Base-by-base conservation (phyloP, 257 asterid species). In the Nicotiana sylvestris region DNA sequence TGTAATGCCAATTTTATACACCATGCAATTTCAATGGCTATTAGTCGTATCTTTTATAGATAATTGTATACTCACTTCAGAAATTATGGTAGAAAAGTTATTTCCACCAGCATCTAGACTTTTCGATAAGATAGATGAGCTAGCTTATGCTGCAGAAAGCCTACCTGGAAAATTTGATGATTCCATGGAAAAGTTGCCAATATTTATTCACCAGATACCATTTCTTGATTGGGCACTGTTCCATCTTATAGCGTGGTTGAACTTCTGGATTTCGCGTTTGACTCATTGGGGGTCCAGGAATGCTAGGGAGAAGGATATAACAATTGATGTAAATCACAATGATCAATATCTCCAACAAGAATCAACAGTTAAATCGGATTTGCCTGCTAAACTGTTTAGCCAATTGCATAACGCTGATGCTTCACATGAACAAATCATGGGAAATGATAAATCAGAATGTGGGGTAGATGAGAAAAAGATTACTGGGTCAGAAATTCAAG, bases 121-220 rank as follows among this genome's bases (percentile, higher is more conserved):
- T 1, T 93, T 93, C 65, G 85, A 92, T 78, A 87, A 81, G 43
- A 77, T 92, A 4, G 97, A 93, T 46, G 58, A 30, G 43, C 81
- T 92, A 21, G 88, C 88, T 10, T 77, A 74, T 32, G 29, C 32
- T 9, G 91, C 88, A 17, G 93, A 93, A 81, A 32, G 27, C 9
- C 76, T 92, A 5, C 95, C 95, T 0, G 83, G 77, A 10, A 82
- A 78, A 8, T 27, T 92, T 39, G 96, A 91, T 32, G 84, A 77
- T 6, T 68, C 81, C 3, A 10, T 85, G 49, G 81, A 67, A 56
- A 88, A 82, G 10, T 13, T 88, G 32, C 85, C 88, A 7, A n/a
- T 27, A 9, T 30, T 87, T 16, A 7, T 87, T 39, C 90, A 85
- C 18, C 81, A 57, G 15, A 68, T 88, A 53, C 90, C 89, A 5